Conservation (phyloP, 1,284 basidiomycete species). For the Tylopilus orsonianus region DNA sequence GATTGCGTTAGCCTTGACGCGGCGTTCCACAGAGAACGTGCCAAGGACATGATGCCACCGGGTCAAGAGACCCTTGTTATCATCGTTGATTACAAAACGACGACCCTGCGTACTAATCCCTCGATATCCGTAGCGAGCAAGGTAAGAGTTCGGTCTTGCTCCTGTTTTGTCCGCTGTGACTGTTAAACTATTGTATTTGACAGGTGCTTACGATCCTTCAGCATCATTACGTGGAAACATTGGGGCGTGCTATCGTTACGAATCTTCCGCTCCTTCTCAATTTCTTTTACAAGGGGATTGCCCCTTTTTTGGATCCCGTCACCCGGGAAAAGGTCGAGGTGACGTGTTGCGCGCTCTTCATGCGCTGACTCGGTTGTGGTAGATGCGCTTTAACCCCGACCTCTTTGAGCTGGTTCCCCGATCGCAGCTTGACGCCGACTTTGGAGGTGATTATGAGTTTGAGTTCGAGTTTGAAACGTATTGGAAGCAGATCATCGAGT, state of each 20-base stretch:
- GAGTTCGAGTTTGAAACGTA: conserved; percentile 77
- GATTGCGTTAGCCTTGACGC: conserved; percentile 9
- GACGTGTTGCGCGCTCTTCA: neutral
- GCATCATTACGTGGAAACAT: conserved; percentile 88
- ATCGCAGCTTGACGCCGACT: conserved; percentile 79
- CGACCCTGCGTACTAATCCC: conserved; percentile 78
- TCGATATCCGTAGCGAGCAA: conserved; percentile 77
- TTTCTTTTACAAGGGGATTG: conserved; percentile 86
- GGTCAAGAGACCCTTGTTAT: conserved; percentile 81
- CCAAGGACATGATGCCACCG: conserved; percentile 82
- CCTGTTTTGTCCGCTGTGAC: no score
- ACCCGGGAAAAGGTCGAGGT: conserved; percentile 78
- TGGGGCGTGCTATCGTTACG: conserved; percentile 83
- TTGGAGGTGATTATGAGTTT: conserved; percentile 78
- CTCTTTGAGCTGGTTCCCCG: conserved; percentile 73
- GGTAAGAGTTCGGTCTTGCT: conserved; percentile 33
- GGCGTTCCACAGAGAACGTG: conserved; percentile 61
- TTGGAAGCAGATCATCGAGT: conserved; percentile 77
- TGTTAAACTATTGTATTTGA: neutral
- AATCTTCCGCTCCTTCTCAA: conserved; percentile 79
- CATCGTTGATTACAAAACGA: conserved; percentile 81
- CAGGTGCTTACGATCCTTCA: conserved; percentile 82
- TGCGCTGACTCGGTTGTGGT: conserved; percentile 2
- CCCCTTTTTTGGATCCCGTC: conserved; percentile 87
- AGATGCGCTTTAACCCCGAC: conserved; percentile 89